Evolutionary conservation across 2,329 filamentous ascomycete genomes (phyloP), one percentile per base, ranked within the genome.

Genomic region (Ophiostoma australiae): DNA sequence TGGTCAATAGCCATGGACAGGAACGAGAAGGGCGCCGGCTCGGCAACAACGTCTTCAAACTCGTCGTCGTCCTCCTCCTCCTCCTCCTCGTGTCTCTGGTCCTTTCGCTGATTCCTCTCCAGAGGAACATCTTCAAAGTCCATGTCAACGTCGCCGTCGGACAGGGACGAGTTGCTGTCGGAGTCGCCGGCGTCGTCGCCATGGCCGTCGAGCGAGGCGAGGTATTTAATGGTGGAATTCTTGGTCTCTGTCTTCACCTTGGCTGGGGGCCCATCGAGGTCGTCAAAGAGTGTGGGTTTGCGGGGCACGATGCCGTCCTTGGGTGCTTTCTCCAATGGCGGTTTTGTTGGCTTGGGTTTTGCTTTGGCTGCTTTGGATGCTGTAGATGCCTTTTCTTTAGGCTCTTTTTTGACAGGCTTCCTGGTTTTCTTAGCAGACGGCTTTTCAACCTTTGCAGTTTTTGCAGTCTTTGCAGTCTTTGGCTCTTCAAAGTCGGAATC

Each of bases 41-140:
- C 37, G 4, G 23, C 39, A 6, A 27, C 66, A n/a, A 67, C 74
- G 5, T 76, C 75, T 1, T 71, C 67, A 20, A 41, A 44, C 15
- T 44, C 52, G 4, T 13, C n/a, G 8, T 75, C 48, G 1, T 67
- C 67, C 15, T 52, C 33, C 15, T 79, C 77, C 2, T 84, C 81
- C 0, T 81, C 82, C 3, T 81, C 79, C 74, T 41, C 17, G 68
- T 68, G 4, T 17, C 77, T 10, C 74, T 84, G 85, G 3, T 11
- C n/a, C 3, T 10, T 37, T 27, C 6, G 11, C 69, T 23, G 17
- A 31, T 48, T 48, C 44, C 17, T 77, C 79, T 71, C 80, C 77
- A 76, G 70, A 0, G 81, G 80, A 1, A 84, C 79, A 75, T 86
- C 82, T 73, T 86, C 83, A 72, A 89, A 89, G 65, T 89, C 86